Base-by-base conservation (phyloP, 805 yeast species). In the Candida orba region DNA sequence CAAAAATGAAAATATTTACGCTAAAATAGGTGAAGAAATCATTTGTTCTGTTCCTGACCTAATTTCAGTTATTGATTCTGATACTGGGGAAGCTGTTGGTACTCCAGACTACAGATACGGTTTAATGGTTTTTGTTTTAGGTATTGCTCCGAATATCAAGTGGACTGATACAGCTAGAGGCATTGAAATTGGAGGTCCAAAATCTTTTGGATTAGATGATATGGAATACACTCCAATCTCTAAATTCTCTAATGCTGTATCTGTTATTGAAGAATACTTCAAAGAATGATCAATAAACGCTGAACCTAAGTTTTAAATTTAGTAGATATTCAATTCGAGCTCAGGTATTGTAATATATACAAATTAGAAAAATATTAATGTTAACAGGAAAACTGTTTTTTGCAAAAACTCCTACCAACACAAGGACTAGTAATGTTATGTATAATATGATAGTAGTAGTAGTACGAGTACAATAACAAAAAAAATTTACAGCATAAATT, bases 81-180 rank as follows among this genome's bases (percentile, higher is more conserved):
- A 68, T 34, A 57, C 65, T 29, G 75, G 75, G 32, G 73, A 68
- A 44, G 74, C 74, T 13, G 65, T 70, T 10, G 75, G 75, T 8
- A 70, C 74, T 2, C 72, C 68, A n/a, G 76, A 71, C 32, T 71
- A 69, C 50, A 51, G 73, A 34, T 71, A 71, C 49, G 75, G 76
- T 6, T 44, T 71, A 40, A 42, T 65, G 33, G 75, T 71, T 14
- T 67, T 66, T 56, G 75, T 71, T 2, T 47, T 71, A 18, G 72
- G 61, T 15, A 50, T 55, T 30, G 48, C 58, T 2, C 53, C 58
- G 44, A 67, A 73, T 68, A 58, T 65, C 8, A 58, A 59, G 30
- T 60, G 59, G 59, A 55, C 57, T 6, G 48, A 45, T 20, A 45
- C 67, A 2, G 56, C 56, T 35, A 60, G 52, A 36, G 76, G 67